Percentiles rank a stretch among this genome's conserved stretches.
Evolutionary conservation across 768 basidiomycete genomes (phyloP).

Genomic region (Leccinum uliginosum): DNA sequence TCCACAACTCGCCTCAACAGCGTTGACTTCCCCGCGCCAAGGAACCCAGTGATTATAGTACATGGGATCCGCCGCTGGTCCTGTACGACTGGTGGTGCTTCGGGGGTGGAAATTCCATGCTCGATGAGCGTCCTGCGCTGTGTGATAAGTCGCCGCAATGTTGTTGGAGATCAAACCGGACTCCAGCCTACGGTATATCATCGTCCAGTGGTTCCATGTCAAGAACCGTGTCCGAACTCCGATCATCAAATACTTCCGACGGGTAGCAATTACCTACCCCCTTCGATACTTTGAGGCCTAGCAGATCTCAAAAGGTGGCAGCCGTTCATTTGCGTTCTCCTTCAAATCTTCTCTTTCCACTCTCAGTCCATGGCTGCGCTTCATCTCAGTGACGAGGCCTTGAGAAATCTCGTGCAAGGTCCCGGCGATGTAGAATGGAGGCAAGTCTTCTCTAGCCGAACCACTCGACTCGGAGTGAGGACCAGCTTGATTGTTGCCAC

Average conservation of each 20-base stretch:
- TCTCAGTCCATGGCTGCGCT: conserved; percentile 17
- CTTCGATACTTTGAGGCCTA: neutral
- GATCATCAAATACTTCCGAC: conserved; percentile 20
- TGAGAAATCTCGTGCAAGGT: conserved; percentile 67
- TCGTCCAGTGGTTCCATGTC: conserved; percentile 52
- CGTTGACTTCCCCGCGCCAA: conserved; percentile 94
- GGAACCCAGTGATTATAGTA: conserved; percentile 92
- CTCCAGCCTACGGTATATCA: conserved; percentile 51
- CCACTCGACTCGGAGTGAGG: neutral
- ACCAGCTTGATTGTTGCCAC: conserved; percentile 1
- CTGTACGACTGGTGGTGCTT: conserved; percentile 1
- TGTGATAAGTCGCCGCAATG: conserved; percentile 8
- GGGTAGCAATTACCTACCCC: conserved; percentile 6
- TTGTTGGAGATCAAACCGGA: conserved; percentile 5
- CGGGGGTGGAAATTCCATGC: conserved; percentile 1
- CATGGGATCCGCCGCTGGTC: conserved; percentile 60
- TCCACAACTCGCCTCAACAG: conserved; percentile 57
- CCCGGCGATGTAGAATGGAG: conserved; percentile 84
- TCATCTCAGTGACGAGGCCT: conserved; percentile 32
- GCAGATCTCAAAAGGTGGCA: neutral
- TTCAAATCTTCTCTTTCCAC: conserved; percentile 1
- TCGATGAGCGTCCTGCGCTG: conserved; percentile 31
- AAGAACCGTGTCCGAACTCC: conserved; percentile 24
- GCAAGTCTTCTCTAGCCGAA: conserved; percentile 34
- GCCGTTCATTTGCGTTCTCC: neutral